Conservation (phyloP, 768 basidiomycete genomes). For the Kwoniella sp. region DNA sequence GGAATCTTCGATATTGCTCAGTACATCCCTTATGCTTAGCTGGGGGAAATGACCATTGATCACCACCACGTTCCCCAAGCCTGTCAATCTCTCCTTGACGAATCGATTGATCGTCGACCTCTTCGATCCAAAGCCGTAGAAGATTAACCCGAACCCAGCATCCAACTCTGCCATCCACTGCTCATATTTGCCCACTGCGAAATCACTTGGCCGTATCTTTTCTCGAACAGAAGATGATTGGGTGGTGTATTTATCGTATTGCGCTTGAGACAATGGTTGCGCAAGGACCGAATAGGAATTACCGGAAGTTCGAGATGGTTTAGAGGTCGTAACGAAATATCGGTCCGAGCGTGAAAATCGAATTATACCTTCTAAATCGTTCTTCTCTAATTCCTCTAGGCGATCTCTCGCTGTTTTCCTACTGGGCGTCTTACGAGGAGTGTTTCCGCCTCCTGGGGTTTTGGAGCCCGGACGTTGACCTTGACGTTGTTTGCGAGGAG, state of each 20-base stretch:
- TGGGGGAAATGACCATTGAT: constrained; percentile 76
- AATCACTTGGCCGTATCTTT: constrained; percentile 13
- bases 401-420: constrained; percentile 6
- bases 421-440: constrained; percentile 26
- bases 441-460: constrained; percentile 10
- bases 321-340: constrained; percentile 65
- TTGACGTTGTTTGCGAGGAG: constrained; percentile 1
- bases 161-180: constrained; percentile 71
- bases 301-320: constrained; percentile 69
- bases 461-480: constrained; percentile 3
- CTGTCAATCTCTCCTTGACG: constrained; percentile 63
- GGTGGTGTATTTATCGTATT: constrained; percentile 38
- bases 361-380: constrained; percentile 55
- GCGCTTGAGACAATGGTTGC: constrained; percentile 62
- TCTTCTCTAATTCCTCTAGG: constrained; percentile 8
- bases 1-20: constrained; percentile 50
- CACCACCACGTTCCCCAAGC: constrained; percentile 71
- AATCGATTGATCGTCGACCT: constrained; percentile 73
- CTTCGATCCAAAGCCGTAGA: constrained; percentile 91
- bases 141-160: constrained; percentile 82
- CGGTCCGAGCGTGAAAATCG: constrained; percentile 77
- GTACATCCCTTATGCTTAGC: constrained; percentile 69
- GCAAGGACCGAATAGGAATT: constrained; percentile 77
- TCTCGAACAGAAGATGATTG: constrained; percentile 9
- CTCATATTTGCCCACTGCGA: constrained; percentile 31